Evolutionary conservation across 768 basidiomycete species (phyloP).

Genomic region (Rhodotorula graminis): DNA sequence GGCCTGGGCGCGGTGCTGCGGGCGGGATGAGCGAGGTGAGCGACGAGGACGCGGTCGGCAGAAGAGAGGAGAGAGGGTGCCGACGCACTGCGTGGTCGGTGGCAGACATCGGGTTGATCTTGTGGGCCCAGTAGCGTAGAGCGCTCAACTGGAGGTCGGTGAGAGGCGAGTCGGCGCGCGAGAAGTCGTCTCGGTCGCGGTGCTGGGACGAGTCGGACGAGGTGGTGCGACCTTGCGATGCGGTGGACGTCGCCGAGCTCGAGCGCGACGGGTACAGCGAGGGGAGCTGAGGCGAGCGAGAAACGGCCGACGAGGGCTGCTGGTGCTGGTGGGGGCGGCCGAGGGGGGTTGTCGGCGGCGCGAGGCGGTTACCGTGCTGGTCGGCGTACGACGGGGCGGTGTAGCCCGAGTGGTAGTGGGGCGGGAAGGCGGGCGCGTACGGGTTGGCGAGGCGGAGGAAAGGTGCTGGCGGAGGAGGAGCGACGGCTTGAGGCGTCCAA

Average conservation of each 20-base stretch:
- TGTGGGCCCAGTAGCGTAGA: neutral
- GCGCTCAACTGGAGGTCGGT: neutral
- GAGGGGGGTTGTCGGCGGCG: no score
- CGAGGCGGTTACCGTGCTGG: no score
- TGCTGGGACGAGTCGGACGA: neutral
- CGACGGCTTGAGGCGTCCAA: neutral
- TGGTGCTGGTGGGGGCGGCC: neutral
- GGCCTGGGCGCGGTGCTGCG: neutral
- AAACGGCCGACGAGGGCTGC: neutral
- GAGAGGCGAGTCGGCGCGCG: neutral
- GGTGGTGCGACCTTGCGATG: neutral
- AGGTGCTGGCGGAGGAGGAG: neutral
- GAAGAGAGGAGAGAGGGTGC: neutral
- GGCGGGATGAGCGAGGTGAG: no score
- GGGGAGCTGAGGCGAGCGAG: neutral
- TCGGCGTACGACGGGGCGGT: no score
- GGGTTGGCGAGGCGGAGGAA: neutral
- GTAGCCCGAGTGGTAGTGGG: no score
- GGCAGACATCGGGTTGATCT: neutral
- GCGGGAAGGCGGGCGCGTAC: neutral
- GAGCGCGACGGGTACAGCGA: neutral
- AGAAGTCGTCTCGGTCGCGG: neutral
- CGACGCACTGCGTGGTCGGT: neutral
- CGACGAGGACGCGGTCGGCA: no score
- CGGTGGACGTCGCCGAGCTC: neutral